Conservation (phyloP, 495 filamentous ascomycete species). For the Neurospora pannonica region DNA sequence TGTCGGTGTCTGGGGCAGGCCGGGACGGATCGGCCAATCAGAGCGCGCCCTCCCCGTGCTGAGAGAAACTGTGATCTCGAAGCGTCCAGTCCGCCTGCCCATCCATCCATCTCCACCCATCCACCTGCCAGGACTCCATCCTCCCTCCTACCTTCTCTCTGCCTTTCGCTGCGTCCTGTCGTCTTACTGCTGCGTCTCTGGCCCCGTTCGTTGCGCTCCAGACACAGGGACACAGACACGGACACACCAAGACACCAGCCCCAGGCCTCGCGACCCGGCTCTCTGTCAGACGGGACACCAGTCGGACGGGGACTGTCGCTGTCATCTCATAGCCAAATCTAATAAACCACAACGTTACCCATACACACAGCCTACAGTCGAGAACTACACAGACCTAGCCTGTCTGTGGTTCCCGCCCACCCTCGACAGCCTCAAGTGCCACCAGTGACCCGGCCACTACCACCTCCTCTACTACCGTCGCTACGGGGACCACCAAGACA, state of each 20-base stretch:
- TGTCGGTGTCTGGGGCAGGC: constrained; percentile 3
- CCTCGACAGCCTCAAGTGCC: not conserved
- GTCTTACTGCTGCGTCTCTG: not conserved
- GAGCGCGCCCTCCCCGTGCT: constrained; percentile 7
- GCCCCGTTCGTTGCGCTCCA: not conserved
- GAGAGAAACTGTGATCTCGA: constrained; percentile 22
- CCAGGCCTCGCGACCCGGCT: not conserved
- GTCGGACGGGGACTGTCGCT: constrained; percentile 1
- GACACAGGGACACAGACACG: not conserved
- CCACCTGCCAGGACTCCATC: constrained; percentile 4
- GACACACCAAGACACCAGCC: not conserved
- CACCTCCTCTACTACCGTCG: not conserved
- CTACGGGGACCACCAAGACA: not conserved
- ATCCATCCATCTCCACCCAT: not conserved
- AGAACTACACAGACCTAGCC: constrained; percentile 6
- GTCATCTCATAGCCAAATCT: not conserved
- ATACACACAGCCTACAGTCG: not conserved
- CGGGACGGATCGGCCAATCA: constrained; percentile 16
- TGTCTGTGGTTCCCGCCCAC: not conserved
- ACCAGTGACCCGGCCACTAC: not conserved
- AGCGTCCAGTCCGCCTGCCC: constrained; percentile 2
- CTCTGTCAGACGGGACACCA: not conserved
- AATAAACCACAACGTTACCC: not conserved
- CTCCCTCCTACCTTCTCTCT: constrained; percentile 18
- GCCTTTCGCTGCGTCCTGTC: constrained; percentile 6